These are phyloP conservation scores for Calonectria crousiana DNA, from an alignment of 2,329 filamentous ascomycete genomes.

Conservation along the genomic window DNA sequence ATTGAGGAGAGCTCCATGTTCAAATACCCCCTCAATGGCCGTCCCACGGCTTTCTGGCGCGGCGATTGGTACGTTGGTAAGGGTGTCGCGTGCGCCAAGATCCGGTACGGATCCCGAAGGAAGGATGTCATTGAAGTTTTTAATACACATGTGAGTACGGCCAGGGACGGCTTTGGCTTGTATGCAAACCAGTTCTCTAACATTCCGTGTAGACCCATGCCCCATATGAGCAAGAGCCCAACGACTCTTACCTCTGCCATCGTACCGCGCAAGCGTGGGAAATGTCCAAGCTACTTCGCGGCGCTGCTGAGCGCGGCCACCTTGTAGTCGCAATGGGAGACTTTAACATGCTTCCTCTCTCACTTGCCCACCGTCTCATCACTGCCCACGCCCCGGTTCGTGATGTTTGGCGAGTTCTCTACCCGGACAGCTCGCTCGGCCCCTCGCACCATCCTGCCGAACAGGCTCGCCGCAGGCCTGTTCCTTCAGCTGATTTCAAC, in stretches of 20 bases:
- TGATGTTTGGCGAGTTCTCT: conserved; percentile 87
- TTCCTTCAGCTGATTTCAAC: conserved; percentile 84
- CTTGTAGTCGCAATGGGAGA: conserved; percentile 90
- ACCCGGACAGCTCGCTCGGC: conserved; percentile 87
- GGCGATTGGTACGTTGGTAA: conserved; percentile 98
- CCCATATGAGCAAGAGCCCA: conserved; percentile 82
- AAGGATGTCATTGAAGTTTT: conserved; percentile 88
- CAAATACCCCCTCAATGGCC: conserved; percentile 89
- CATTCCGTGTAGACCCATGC: conserved; percentile 72
- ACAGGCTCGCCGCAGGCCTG: conserved; percentile 71
- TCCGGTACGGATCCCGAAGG: conserved; percentile 74
- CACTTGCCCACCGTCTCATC: conserved; percentile 86
- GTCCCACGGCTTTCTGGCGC: conserved; percentile 92
- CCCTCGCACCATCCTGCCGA: conserved; percentile 77
- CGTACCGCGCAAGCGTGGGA: conserved; percentile 95
- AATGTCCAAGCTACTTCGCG: conserved; percentile 88
- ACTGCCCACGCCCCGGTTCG: conserved; percentile 81
- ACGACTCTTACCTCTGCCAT: conserved; percentile 91
- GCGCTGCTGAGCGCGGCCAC: conserved; percentile 82
- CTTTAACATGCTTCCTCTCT: conserved; percentile 96
- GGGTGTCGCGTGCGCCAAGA: conserved; percentile 85
- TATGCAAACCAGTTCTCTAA: background rate
- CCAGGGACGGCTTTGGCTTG: too few species aligned
- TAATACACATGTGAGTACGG: conserved; percentile 79
- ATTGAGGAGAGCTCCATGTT: conserved; percentile 91